Evolutionary conservation across 2,329 filamentous ascomycete genomes (phyloP).

Genomic region (Penicillium sp.): DNA sequence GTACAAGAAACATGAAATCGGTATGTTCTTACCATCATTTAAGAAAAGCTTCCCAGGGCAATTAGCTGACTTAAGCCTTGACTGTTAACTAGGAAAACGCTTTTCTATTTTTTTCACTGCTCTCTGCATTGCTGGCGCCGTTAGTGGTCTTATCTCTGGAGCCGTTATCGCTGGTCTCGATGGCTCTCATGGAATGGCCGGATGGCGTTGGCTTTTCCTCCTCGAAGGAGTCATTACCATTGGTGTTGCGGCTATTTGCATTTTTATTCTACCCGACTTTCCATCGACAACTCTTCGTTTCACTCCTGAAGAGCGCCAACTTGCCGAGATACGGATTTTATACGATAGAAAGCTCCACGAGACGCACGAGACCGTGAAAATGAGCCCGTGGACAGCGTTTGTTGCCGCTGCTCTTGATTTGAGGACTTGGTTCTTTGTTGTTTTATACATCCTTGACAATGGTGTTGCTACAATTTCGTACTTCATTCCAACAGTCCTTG

Average conservation of each 20-base stretch:
- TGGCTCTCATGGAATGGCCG: background rate
- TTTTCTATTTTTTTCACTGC: background rate
- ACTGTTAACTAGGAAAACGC: background rate
- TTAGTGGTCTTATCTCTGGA: background rate
- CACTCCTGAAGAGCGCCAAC: background rate
- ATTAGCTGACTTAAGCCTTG: no score
- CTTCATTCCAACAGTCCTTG: background rate
- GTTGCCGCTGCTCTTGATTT: background rate
- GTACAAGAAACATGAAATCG: slow-evolving; percentile 60
- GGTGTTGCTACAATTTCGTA: background rate
- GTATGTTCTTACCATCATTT: slow-evolving; percentile 22
- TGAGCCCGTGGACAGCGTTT: background rate
- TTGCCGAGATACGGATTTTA: background rate
- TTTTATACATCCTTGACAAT: background rate
- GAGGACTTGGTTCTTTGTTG: background rate
- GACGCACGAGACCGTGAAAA: background rate
- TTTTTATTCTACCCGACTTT: background rate
- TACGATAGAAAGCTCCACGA: background rate
- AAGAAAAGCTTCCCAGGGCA: no score
- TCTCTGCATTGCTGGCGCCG: background rate
- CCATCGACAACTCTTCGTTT: background rate
- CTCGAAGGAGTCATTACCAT: background rate
- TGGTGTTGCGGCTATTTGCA: background rate
- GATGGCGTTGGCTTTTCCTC: background rate
- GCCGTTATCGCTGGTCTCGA: background rate